phyloP scores from a whole-genome alignment of 2,329 filamentous ascomycete species.

The Monosporascus sp. region DNA sequence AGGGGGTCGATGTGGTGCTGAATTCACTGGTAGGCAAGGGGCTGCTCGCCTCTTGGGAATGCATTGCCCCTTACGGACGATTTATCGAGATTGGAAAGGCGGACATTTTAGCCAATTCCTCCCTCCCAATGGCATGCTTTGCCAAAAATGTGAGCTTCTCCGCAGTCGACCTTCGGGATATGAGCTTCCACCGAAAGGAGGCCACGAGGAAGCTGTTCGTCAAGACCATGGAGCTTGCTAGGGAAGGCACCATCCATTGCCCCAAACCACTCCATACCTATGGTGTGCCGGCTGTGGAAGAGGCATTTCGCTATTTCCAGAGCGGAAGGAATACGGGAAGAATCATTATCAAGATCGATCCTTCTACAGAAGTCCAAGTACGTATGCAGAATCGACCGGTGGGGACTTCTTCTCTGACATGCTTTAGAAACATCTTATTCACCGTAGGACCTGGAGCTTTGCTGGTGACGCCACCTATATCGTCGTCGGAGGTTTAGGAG shows the following conservation, averaged over 20 bases:
- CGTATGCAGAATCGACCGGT: no score
- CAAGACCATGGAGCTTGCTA: neutral
- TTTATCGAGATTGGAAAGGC: slow-evolving; percentile 38
- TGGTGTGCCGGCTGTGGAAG: neutral
- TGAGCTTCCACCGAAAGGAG: neutral
- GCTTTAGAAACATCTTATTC: neutral
- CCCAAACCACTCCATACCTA: neutral
- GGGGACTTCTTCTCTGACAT: no score
- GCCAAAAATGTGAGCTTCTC: neutral
- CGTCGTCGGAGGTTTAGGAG: slow-evolving; percentile 32
- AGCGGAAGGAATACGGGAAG: no score
- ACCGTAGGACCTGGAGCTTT: neutral
- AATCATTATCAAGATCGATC: neutral
- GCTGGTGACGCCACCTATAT: slow-evolving; percentile 24
- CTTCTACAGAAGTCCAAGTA: neutral
- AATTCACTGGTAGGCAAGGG: slow-evolving; percentile 33
- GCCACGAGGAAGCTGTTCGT: neutral
- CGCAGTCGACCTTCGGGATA: neutral
- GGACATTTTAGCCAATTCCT: slow-evolving; percentile 13
- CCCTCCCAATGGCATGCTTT: neutral
- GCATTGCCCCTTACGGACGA: slow-evolving; percentile 34
- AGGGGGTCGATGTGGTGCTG: slow-evolving; percentile 22
- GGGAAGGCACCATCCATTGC: neutral
- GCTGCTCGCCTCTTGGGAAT: slow-evolving; percentile 33
- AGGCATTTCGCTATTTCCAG: no score